Base-by-base conservation (phyloP, 2,329 filamentous ascomycete species). In the Epichloe sylvatica region DNA sequence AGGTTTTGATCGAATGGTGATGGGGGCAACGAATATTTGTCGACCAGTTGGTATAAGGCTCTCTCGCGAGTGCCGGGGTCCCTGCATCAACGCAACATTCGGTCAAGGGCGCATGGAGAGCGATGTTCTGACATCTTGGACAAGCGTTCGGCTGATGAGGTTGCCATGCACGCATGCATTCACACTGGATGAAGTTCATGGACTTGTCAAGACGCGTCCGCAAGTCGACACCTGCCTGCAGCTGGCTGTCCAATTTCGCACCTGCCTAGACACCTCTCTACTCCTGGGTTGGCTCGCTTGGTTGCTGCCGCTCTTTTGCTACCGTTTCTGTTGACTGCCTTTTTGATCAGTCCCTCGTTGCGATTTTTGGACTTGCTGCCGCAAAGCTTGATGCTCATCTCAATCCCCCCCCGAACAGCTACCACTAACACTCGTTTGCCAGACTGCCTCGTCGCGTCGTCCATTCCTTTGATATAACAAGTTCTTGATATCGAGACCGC, bases 391-490 rank as follows among this genome's bases (percentile, higher is more conserved):
- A 15, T 43, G 17, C 5, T 33, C 17, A 17, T 25, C 4, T 33
- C 15, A 19, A 25, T 23, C 23, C n/a, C 15, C 12, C 4, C n/a
- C 21, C 9, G 9, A 19, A 40, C 15, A 2, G n/a, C 13, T 44
- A 38, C 17, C 49, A 49, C 54, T 58, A 45, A 58, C 57, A 53
- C 49, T 51, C 49, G 8, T 48, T 46, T 53, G 51, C 43, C 53
- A 68, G 64, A 65, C 57, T 57, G 64, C 61, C 52, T 61, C 50
- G 56, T 60, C 58, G 62, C 60, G 58, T 65, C 65, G 60, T 65
- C 61, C 61, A 54, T 51, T 65, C 63, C 54, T 64, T 67, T 44
- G 42, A 42, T 25, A 30, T 39, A 33, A 41, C 35, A 45, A 13
- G 7, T 43, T 34, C 35, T 34, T 19, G 11, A 33, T 13, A 23